Conservation (phyloP, 768 basidiomycete genomes). For the Boletus reticulatus region DNA sequence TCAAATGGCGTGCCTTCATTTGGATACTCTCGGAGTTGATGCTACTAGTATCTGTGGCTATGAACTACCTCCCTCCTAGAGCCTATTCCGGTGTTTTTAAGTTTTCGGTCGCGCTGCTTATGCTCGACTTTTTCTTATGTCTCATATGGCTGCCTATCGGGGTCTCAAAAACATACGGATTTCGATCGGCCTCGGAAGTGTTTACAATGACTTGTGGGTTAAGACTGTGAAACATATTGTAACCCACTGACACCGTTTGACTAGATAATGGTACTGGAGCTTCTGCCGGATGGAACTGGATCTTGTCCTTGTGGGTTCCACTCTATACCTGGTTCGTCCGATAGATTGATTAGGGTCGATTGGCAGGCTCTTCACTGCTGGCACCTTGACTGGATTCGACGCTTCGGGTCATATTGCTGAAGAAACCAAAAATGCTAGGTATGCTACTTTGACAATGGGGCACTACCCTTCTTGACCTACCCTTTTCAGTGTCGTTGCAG, state of each 20-base stretch:
- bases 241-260: background rate
- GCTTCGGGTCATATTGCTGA: conserved; percentile 87
- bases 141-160: conserved; percentile 92
- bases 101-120: conserved; percentile 68
- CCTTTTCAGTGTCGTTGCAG: conserved; percentile 61
- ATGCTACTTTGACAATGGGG: background rate
- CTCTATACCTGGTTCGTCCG: background rate
- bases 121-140: conserved; percentile 86
- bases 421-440: conserved; percentile 82
- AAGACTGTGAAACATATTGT: conserved; percentile 25
- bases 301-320: conserved; percentile 70
- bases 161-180: conserved; percentile 85
- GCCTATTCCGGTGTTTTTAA: conserved; percentile 76
- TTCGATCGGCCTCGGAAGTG: conserved; percentile 78
- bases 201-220: conserved; percentile 76
- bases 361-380: conserved; percentile 82
- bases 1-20: conserved; percentile 84
- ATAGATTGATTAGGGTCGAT: conserved; percentile 31
- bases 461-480: background rate
- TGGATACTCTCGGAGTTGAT: conserved; percentile 81
- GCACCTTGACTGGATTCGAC: conserved; percentile 89
- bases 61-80: conserved; percentile 83
- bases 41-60: conserved; percentile 66
- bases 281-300: conserved; percentile 87
- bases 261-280: conserved; percentile 89